Percentiles rank a stretch among this genome's conserved stretches.
These are phyloP conservation scores for Tetrapisispora phaffii DNA, from an alignment of 805 yeast species.

Conservation along the genomic window DNA sequence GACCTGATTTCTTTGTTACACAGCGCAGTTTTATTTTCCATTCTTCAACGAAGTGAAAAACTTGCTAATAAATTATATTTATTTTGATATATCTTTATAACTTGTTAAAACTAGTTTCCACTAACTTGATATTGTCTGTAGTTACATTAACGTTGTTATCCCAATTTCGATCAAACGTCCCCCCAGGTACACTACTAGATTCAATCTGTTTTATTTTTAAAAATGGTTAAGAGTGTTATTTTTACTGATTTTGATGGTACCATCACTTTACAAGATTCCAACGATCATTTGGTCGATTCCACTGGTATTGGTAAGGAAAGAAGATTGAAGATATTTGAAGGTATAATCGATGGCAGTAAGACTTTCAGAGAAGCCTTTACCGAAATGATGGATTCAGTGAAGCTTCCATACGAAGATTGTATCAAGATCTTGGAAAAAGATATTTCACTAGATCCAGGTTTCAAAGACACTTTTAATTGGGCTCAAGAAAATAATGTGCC, in stretches of 20 bases:
- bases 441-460: conserved; percentile 82
- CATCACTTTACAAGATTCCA: conserved; percentile 88
- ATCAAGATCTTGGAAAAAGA: conserved; percentile 55
- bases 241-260: conserved; percentile 99
- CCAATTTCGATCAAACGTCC: no score
- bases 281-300: conserved; percentile 82
- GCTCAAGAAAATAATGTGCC: conserved; percentile 65
- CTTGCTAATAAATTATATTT: no score
- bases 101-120: no score
- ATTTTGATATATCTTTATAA: no score
- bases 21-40: no score
- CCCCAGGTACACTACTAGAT: neutral
- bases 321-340: conserved; percentile 59
- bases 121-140: no score
- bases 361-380: conserved; percentile 76
- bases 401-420: conserved; percentile 73
- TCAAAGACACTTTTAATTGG: conserved; percentile 72
- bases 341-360: conserved; percentile 57
- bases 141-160: no score
- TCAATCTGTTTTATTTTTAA: neutral
- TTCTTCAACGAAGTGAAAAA: no score
- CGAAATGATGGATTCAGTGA: conserved; percentile 72
- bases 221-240: conserved; percentile 56
- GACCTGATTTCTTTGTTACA: no score
- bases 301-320: conserved; percentile 72